Conservation (phyloP, 345 rosid species). For the Lenwebbia sp. region DNA sequence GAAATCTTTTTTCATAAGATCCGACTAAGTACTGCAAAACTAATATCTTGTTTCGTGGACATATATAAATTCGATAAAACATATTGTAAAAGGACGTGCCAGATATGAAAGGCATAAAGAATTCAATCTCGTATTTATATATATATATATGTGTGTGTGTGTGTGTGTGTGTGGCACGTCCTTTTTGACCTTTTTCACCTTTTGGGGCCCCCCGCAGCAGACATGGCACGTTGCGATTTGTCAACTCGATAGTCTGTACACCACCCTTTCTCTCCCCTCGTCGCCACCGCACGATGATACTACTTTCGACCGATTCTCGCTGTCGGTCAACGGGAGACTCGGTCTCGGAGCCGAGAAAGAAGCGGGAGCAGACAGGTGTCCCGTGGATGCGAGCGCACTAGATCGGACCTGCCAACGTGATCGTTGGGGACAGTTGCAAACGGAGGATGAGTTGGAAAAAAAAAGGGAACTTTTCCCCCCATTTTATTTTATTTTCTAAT, state of each 20-base stretch:
- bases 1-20: neutral
- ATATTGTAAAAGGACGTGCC: too few species aligned
- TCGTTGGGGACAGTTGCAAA: neutral
- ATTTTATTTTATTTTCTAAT: neutral
- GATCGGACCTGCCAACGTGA: conserved; percentile 15
- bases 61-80: neutral
- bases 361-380: conserved; percentile 5
- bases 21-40: neutral
- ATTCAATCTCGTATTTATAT: too few species aligned
- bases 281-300: neutral
- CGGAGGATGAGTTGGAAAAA: neutral
- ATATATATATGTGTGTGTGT: too few species aligned
- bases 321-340: neutral
- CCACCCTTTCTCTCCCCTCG: neutral
- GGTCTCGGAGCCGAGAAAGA: neutral
- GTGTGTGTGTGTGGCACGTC: too few species aligned
- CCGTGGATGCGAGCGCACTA: conserved; percentile 3
- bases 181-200: neutral
- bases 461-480: neutral
- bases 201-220: neutral
- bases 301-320: neutral
- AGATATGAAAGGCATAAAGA: too few species aligned
- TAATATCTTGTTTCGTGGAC: neutral
- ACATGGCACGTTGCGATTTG: neutral
- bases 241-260: neutral